Evolutionary conservation across 73 alveolate genomes (phyloP), one percentile per base, ranked within the genome.

Genomic region (Loxodes magnus): DNA sequence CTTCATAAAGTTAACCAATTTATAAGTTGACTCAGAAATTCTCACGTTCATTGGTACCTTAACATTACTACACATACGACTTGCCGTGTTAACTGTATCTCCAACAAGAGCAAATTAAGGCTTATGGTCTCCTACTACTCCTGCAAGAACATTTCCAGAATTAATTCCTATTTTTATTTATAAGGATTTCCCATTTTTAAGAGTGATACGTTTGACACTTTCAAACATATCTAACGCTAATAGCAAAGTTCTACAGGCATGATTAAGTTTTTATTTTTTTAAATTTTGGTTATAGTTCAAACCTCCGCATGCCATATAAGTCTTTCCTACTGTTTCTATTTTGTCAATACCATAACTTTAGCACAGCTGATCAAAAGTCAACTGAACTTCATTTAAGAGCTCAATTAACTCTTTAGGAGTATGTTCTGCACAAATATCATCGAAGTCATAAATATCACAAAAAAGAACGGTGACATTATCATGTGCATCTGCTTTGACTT

Each of bases 91-190:
- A 15, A 94, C 98, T 12, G 98, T 89, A 72, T 93, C 98, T n/a
- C 99, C 99, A 17, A 95, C 87, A 27, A 95, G 77, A 23, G 97
- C 77, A 77, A 93, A 95, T 57, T 93, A 91, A 0, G 99, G 99
- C 39, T 88, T 80, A 62, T 90, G 97, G 31, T 77, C 90, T 3
- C 99, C 99, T 7, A 95, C 95, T 23, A 93, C 99, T 4, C 99
- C 99, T 4, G 97, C 92, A 27, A 93, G 78, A 3, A 93, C 98
- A 38, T 80, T 67, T 14, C 99, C 99, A 25, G 93, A 71, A 57
- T 94, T 95, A 41, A 94, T 77, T 24, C 99, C 99, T 2, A 93
- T 46, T 74, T 89, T 93, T 14, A 93, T 41, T 24, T 46, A 17
- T 10, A 46, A 23, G 14, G 22, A 25, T n/a, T 46, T 10, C 50